Percentiles rank a stretch among this genome's conserved stretches.
phyloP scores from a whole-genome alignment of 148 eudicot species.

The Spergularia marina region DNA sequence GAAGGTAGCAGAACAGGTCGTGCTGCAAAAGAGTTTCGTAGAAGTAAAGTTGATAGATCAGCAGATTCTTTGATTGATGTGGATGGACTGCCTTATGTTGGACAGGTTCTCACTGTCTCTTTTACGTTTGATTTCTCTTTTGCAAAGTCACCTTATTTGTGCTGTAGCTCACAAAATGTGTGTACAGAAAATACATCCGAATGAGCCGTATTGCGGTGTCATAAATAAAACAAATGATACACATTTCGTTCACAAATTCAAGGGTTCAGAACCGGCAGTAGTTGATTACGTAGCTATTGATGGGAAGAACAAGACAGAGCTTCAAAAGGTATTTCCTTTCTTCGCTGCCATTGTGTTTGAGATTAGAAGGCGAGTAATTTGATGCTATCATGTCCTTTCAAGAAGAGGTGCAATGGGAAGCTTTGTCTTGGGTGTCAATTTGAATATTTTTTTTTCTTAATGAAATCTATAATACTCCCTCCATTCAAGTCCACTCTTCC shows the following conservation, averaged over 20 bases:
- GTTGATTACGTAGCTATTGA: slow-evolving; percentile 92
- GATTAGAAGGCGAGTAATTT: background rate
- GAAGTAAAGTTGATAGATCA: slow-evolving; percentile 60
- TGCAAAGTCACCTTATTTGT: background rate
- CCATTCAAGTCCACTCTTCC: no score
- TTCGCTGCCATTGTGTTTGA: background rate
- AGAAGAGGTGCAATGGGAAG: background rate
- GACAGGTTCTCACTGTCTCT: slow-evolving; percentile 54
- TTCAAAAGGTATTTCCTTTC: slow-evolving; percentile 59
- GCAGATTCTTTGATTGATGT: slow-evolving; percentile 56
- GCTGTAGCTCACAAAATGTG: slow-evolving; percentile 23
- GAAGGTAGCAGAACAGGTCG: slow-evolving; percentile 42
- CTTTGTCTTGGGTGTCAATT: background rate
- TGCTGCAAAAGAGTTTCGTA: slow-evolving; percentile 46
- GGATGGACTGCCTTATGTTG: slow-evolving; percentile 89
- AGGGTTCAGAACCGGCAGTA: slow-evolving; percentile 65
- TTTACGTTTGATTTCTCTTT: slow-evolving; percentile 9
- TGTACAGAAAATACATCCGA: slow-evolving; percentile 60
- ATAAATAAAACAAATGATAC: slow-evolving; percentile 42
- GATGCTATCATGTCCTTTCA: background rate
- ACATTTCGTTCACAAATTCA: slow-evolving; percentile 35
- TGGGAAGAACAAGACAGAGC: slow-evolving; percentile 55
- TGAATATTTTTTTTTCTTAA: background rate
- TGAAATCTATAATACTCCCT: background rate
- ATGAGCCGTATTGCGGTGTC: slow-evolving; percentile 61